Conservation (phyloP, 495 filamentous ascomycete species). For the Xylaria castorea region DNA sequence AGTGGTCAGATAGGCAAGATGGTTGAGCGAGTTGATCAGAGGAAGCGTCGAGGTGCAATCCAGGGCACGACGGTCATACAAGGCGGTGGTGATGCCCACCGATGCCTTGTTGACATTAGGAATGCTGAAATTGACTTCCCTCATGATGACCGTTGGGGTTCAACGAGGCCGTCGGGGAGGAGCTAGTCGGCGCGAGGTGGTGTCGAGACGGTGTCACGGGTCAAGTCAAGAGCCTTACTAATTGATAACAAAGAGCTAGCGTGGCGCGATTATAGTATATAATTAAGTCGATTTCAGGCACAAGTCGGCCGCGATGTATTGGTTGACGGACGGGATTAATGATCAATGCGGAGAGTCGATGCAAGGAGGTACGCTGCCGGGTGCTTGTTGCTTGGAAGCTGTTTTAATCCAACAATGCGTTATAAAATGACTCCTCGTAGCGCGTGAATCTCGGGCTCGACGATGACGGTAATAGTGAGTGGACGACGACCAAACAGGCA, state of each 20-base stretch:
- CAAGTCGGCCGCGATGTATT: constrained; percentile 31
- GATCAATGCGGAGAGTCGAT: constrained; percentile 39
- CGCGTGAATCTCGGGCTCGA: constrained; percentile 19
- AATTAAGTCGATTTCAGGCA: constrained; percentile 32
- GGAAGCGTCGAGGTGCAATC: constrained; percentile 98
- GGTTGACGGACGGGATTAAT: constrained; percentile 37
- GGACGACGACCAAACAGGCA: constrained; percentile 20
- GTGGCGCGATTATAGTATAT: constrained; percentile 31
- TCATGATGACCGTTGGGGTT: constrained; percentile 56
- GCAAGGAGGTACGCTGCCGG: constrained; percentile 27
- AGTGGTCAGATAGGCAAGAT: constrained; percentile 96
- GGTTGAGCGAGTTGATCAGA: constrained; percentile 96
- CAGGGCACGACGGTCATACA: constrained; percentile 95
- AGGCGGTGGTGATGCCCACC: constrained; percentile 96
- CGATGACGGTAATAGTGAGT: constrained; percentile 16
- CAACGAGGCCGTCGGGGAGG: constrained; percentile 11
- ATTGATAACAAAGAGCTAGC: constrained; percentile 3
- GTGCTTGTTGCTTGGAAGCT: constrained; percentile 27
- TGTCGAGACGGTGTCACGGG: constrained; percentile 14
- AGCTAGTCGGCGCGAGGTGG: constrained; percentile 24
- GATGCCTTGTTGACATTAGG: constrained; percentile 99
- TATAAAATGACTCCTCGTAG: constrained; percentile 33
- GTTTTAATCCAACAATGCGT: constrained; percentile 39
- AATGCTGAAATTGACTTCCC: constrained; percentile 99
- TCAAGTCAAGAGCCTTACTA: neutral